Evolutionary conservation across 345 rosid species (phyloP), one percentile per base, ranked within the genome.

Genomic region (Eucalyptus guilfoylei): DNA sequence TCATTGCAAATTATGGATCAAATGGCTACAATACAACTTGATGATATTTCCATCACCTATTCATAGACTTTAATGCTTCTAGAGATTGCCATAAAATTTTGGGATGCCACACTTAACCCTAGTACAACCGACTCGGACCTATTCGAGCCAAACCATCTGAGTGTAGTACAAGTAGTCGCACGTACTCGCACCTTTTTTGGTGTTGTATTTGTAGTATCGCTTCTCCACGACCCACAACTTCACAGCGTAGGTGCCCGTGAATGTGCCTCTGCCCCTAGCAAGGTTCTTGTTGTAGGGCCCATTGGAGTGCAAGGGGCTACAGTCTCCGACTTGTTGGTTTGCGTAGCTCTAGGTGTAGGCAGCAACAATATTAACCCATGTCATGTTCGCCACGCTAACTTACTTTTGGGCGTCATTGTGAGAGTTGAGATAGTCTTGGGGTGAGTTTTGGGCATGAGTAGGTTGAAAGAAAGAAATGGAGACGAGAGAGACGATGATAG

Each of bases 241-340:
- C 30, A 92, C 92, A 4, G 92, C 93, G 3, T 80, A 91, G 1
- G 45, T 49, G 45, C 90, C 94, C 19, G 86, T 50, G 5, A 90
- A 80, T 5, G 67, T 80, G 2, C 89, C 88, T 4, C 62, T 87
- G 14, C 93, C 91, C 49, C 45, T 42, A 11, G 93, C 93, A 12
- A 93, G 47, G 42, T 92, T 91, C 88, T 93, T 93, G 8, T 93
- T 92, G 16, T 92, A 92, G 15, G 91, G 93, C 42, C 94, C 92
- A 5, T 42, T 19, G 0, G 94, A 93, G 67, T 93, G 93, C 86
- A 72, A 88, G 45, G 92, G 47, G 37, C 49, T 44, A 69, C 93
- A 92, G 55, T 83, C 87, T 11, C 49, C 80, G 9, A 37, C 64
- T 40, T 89, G 89, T 45, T 86, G 32, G 9, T 89, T 52, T 34